Evolutionary conservation across 1,139 yeast species (phyloP).

Genomic region (Diutina neorugosa): DNA sequence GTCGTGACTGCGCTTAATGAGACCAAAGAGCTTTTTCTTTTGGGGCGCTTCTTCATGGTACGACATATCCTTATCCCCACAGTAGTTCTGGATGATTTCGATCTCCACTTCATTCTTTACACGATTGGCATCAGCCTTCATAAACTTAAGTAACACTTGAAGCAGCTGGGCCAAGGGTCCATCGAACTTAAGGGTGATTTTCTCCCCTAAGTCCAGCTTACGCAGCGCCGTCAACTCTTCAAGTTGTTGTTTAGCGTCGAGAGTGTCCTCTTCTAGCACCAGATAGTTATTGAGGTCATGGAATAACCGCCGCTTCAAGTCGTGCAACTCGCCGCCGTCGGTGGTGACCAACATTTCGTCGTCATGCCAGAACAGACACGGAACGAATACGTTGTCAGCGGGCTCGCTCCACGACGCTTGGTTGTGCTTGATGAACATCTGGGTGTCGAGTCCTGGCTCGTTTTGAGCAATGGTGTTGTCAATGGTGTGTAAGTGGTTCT

Average conservation of each 20-base stretch:
- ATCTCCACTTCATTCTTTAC: slow-evolving; percentile 75
- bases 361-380: slow-evolving; percentile 95
- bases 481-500: slow-evolving; percentile 39
- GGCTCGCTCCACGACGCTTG: slow-evolving; percentile 72
- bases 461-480: slow-evolving; percentile 57
- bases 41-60: slow-evolving; percentile 24
- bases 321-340: slow-evolving; percentile 47
- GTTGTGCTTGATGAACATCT: slow-evolving; percentile 92
- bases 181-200: slow-evolving; percentile 38
- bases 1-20: slow-evolving; percentile 22
- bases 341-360: slow-evolving; percentile 66
- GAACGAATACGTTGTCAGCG: slow-evolving; percentile 68
- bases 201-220: slow-evolving; percentile 13
- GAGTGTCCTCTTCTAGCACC: slow-evolving; percentile 29
- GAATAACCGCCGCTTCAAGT: slow-evolving; percentile 48
- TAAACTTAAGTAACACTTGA: slow-evolving; percentile 44
- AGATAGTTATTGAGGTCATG: slow-evolving; percentile 35
- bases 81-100: slow-evolving; percentile 80
- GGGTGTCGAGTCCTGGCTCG: slow-evolving; percentile 62
- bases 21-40: slow-evolving; percentile 42
- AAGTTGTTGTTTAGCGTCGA: slow-evolving; percentile 35
- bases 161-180: slow-evolving; percentile 45
- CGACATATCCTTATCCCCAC: slow-evolving; percentile 61
- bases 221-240: slow-evolving; percentile 29
- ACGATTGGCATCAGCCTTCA: slow-evolving; percentile 62